A percentile compares a stretch with the other conserved stretches of the same genome.
Conservation (phyloP, 192 early-diverging fungal genomes). For the Funneliformis geosporum region DNA sequence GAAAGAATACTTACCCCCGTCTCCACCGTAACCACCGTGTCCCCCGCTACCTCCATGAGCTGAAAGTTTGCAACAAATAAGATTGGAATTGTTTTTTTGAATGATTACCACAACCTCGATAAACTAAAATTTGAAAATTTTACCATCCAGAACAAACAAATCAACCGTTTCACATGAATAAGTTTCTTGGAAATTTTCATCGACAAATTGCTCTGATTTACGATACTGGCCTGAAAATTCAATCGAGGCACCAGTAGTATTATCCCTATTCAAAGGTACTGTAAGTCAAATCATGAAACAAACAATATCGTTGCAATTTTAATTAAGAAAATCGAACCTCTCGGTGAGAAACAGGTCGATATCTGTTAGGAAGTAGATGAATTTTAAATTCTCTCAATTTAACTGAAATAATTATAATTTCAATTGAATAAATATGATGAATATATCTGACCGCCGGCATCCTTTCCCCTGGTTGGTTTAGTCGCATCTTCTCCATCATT, state of each 20-base stretch:
- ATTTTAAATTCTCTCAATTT: conserved; percentile 14
- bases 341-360: conserved; percentile 13
- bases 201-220: neutral
- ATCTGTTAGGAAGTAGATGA: conserved; percentile 13
- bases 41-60: conserved; percentile 24
- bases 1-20: conserved; percentile 25
- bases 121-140: neutral
- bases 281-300: conserved; percentile 15
- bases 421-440: conserved; percentile 10
- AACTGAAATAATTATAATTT: conserved; percentile 10
- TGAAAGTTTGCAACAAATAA: neutral
- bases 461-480: conserved; percentile 1
- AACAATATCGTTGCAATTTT: conserved; percentile 1
- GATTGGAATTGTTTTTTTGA: neutral
- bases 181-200: conserved; percentile 1
- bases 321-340: conserved; percentile 21
- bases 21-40: conserved; percentile 19
- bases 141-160: conserved; percentile 23
- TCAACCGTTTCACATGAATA: neutral
- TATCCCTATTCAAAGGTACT: conserved; percentile 17
- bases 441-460: conserved; percentile 23
- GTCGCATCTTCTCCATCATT: conserved; percentile 20
- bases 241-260: conserved; percentile 13
- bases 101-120: neutral
- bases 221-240: conserved; percentile 6